Conservation (phyloP, 2,329 filamentous ascomycete genomes). For the Arachnomyces sp. region DNA sequence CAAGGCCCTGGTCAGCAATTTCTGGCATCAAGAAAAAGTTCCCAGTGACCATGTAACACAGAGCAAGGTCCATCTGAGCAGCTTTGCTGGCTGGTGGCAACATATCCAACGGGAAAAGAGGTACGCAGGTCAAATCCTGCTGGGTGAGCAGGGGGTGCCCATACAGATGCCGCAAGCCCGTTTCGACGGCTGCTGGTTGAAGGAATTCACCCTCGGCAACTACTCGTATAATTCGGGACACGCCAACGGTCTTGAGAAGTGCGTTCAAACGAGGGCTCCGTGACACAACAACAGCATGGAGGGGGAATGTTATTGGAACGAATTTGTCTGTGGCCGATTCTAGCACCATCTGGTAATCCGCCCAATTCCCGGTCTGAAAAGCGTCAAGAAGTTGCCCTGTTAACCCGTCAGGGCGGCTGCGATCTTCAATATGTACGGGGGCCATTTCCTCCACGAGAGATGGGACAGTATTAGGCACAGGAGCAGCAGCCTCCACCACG, state of each 20-base stretch:
- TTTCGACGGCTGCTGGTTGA: constrained; percentile 18
- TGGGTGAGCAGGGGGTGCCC: constrained; percentile 15
- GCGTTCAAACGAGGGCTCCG: constrained; percentile 18
- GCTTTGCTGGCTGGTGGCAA: constrained; percentile 11
- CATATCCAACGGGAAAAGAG: neutral
- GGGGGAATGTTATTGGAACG: constrained; percentile 10
- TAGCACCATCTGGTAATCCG: constrained; percentile 18
- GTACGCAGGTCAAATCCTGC: constrained; percentile 14
- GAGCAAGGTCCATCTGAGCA: constrained; percentile 20
- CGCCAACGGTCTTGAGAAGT: constrained; percentile 11
- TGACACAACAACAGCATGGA: constrained; percentile 18
- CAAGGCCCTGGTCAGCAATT: constrained; percentile 20
- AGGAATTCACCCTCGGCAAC: constrained; percentile 16
- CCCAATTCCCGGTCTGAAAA: constrained; percentile 11
- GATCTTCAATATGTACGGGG: neutral
- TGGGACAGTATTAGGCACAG: too few relatives aligned
- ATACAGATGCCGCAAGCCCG: constrained; percentile 22
- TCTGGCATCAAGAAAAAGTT: constrained; percentile 20
- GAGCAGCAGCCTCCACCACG: too few relatives aligned
- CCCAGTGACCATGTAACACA: constrained; percentile 25
- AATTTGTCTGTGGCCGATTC: constrained; percentile 14
- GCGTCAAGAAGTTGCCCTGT: constrained; percentile 10
- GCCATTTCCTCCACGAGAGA: too few relatives aligned
- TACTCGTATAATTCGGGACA: constrained; percentile 10
- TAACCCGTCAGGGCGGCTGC: neutral